Conservation (phyloP, 805 yeast species). For the Grigorovia jiainica region DNA sequence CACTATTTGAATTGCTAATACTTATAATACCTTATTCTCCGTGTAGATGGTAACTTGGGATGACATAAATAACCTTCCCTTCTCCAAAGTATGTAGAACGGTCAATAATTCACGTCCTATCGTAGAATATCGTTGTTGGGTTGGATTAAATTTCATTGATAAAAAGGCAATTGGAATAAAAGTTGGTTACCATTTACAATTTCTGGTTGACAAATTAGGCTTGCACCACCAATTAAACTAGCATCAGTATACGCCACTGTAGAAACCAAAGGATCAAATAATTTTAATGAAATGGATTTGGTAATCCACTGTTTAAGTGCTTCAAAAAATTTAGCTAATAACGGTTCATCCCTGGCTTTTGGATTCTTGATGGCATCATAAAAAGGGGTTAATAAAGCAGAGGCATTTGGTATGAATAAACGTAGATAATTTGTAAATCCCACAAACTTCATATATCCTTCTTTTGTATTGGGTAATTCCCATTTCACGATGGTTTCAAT, state of each 20-base stretch:
- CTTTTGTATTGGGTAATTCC: conserved; percentile 3
- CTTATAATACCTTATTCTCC: no score
- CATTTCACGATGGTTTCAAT: neutral
- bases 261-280: conserved; percentile 1
- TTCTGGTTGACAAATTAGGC: conserved; percentile 2
- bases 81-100: no score
- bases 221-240: conserved; percentile 2
- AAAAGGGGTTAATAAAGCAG: conserved; percentile 2
- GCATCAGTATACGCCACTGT: conserved; percentile 1
- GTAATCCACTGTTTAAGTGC: neutral
- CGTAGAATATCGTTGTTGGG: neutral
- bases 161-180: conserved; percentile 1
- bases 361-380: neutral
- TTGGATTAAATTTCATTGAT: neutral
- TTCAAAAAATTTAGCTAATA: no score
- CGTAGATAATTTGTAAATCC: conserved; percentile 5
- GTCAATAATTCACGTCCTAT: neutral
- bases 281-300: neutral
- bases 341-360: neutral
- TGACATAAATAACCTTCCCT: no score
- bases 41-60: no score
- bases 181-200: neutral
- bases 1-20: no score
- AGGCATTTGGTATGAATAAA: conserved; percentile 3
- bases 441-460: conserved; percentile 1